These are phyloP conservation scores for Oryza glumipatula DNA, from an alignment of 176 grass and related monocot genomes.

Conservation along the genomic window DNA sequence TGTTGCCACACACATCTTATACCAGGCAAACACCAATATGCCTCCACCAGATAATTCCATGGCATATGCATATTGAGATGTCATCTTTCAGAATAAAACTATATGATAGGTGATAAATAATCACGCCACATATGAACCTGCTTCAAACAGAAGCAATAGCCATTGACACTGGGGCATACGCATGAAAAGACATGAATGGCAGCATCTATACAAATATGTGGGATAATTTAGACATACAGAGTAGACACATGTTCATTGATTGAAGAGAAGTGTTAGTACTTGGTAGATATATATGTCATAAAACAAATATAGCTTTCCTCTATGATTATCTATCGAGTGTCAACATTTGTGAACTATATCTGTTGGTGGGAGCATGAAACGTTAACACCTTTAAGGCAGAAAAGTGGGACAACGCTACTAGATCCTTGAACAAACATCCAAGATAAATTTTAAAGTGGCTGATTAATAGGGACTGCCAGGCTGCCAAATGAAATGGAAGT, in stretches of 20 bases:
- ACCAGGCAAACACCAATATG: constrained; percentile 29
- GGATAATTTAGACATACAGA: constrained; percentile 3
- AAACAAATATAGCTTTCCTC: constrained; percentile 1
- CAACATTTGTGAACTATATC: constrained; percentile 40
- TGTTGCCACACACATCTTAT: constrained; percentile 1
- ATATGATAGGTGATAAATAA: constrained; percentile 17
- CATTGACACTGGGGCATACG: neutral
- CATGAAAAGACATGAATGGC: neutral
- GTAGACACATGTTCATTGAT: neutral
- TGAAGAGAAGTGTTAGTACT: neutral
- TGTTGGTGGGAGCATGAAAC: neutral
- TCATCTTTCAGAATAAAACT: constrained; percentile 8
- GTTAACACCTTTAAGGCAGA: too few relatives aligned
- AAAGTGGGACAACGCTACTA: too few relatives aligned
- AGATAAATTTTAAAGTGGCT: constrained; percentile 20
- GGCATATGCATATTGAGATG: constrained; percentile 27
- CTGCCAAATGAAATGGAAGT: constrained; percentile 20
- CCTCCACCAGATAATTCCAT: neutral
- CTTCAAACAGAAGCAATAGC: constrained; percentile 12
- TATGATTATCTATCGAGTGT: constrained; percentile 21
- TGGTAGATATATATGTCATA: constrained; percentile 10
- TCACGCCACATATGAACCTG: constrained; percentile 9
- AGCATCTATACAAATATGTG: neutral
- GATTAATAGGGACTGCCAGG: neutral
- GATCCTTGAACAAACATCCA: neutral